These are phyloP conservation scores for Chloranthus sessilifolius DNA, from an alignment of 164 flowering plant genomes.

Conservation along the genomic window DNA sequence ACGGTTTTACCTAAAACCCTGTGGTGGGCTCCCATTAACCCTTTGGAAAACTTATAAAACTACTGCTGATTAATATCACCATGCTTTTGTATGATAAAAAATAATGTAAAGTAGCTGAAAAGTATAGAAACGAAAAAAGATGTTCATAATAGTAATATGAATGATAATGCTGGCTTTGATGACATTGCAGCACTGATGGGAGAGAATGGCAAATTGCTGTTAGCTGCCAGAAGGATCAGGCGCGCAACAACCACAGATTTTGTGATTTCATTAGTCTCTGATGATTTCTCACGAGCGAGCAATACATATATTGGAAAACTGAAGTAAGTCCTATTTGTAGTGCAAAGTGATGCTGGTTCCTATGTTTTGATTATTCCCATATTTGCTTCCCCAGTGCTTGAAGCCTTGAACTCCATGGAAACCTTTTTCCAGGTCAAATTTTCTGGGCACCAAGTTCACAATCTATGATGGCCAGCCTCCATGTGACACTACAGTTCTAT, in stretches of 20 bases:
- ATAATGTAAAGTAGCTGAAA: not conserved
- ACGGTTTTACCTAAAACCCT: no score
- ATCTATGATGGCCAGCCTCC: slow-evolving; percentile 56
- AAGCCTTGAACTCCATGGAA: not conserved
- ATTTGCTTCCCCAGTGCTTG: not conserved
- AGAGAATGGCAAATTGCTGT: slow-evolving; percentile 48
- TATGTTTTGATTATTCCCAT: not conserved
- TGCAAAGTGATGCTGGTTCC: not conserved
- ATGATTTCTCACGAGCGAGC: slow-evolving; percentile 66
- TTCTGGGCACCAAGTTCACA: slow-evolving; percentile 78
- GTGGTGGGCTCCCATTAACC: no score
- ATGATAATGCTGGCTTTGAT: slow-evolving; percentile 8
- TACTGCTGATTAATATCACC: not conserved
- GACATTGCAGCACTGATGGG: slow-evolving; percentile 22
- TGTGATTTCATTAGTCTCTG: slow-evolving; percentile 51
- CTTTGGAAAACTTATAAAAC: no score
- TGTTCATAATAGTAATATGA: no score
- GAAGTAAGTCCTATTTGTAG: slow-evolving; percentile 33
- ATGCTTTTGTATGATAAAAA: not conserved
- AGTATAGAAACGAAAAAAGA: no score
- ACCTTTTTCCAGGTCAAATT: slow-evolving; percentile 67
- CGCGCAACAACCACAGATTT: slow-evolving; percentile 57
- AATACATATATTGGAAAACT: slow-evolving; percentile 59
- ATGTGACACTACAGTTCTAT: slow-evolving; percentile 21
- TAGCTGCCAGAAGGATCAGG: slow-evolving; percentile 72